Conservation (phyloP, 2,329 filamentous ascomycete species). For the Aspergillus intermedius region DNA sequence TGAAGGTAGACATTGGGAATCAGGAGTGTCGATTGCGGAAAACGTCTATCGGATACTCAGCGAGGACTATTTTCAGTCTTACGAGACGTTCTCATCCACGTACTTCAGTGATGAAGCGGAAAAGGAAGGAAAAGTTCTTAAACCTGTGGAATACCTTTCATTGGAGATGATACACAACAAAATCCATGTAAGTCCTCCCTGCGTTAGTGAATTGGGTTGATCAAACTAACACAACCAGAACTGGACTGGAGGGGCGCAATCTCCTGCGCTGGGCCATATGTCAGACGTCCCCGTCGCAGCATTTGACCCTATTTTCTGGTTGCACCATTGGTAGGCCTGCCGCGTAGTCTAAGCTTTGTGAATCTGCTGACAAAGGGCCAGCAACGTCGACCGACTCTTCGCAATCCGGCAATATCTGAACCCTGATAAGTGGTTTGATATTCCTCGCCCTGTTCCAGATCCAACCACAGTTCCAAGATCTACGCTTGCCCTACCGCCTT, state of each 20-base stretch:
- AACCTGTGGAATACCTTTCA: not conserved
- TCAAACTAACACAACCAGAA: not conserved
- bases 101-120: no score
- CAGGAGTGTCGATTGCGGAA: not conserved
- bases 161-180: slow-evolving; percentile 7
- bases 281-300: slow-evolving; percentile 3
- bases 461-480: no score
- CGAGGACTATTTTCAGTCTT: not conserved
- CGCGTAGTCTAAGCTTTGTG: no score
- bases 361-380: no score
- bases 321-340: slow-evolving; percentile 7
- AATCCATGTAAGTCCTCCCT: slow-evolving; percentile 2
- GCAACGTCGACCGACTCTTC: no score
- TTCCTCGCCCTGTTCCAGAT: no score
- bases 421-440: no score
- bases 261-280: slow-evolving; percentile 4
- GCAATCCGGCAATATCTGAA: no score
- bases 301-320: slow-evolving; percentile 9
- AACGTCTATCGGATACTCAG: not conserved
- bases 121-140: no score
- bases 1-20: not conserved
- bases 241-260: not conserved
- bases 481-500: no score
- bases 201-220: not conserved
- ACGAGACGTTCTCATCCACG: no score